These are phyloP conservation scores for Flaveria brownii DNA, from an alignment of 129 eudicot genomes.

Conservation along the genomic window DNA sequence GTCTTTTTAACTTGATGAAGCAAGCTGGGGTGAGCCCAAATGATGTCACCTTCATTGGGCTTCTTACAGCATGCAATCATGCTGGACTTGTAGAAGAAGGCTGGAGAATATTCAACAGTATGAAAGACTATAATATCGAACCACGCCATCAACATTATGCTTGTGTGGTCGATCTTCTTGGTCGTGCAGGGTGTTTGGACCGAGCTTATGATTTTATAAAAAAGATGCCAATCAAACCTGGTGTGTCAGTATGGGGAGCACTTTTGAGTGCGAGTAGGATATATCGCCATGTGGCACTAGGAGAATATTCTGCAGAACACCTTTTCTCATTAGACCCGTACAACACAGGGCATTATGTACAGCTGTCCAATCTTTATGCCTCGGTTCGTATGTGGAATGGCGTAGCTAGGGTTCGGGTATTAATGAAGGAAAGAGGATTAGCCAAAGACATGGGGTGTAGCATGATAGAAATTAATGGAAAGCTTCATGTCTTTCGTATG, in stretches of 20 bases:
- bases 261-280: slow-evolving; percentile 74
- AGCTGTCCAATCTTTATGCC: slow-evolving; percentile 87
- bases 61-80: slow-evolving; percentile 76
- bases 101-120: slow-evolving; percentile 55
- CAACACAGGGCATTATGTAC: slow-evolving; percentile 83
- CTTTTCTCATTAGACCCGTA: slow-evolving; percentile 65
- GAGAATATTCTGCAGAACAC: slow-evolving; percentile 72
- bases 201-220: slow-evolving; percentile 60
- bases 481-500: slow-evolving; percentile 61
- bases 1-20: slow-evolving; percentile 59
- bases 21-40: slow-evolving; percentile 53
- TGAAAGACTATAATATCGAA: slow-evolving; percentile 54
- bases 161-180: slow-evolving; percentile 76
- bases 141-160: slow-evolving; percentile 79
- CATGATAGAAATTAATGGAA: slow-evolving; percentile 65
- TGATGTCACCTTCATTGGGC: slow-evolving; percentile 76
- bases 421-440: slow-evolving; percentile 73
- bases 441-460: slow-evolving; percentile 71
- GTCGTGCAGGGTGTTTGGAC: slow-evolving; percentile 71
- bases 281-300: slow-evolving; percentile 63
- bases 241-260: slow-evolving; percentile 80
- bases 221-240: slow-evolving; percentile 63
- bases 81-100: slow-evolving; percentile 80
- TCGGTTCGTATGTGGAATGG: slow-evolving; percentile 67
- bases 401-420: slow-evolving; percentile 56